Conservation (phyloP, 768 basidiomycete genomes). For the Lentinula guzmanii region DNA sequence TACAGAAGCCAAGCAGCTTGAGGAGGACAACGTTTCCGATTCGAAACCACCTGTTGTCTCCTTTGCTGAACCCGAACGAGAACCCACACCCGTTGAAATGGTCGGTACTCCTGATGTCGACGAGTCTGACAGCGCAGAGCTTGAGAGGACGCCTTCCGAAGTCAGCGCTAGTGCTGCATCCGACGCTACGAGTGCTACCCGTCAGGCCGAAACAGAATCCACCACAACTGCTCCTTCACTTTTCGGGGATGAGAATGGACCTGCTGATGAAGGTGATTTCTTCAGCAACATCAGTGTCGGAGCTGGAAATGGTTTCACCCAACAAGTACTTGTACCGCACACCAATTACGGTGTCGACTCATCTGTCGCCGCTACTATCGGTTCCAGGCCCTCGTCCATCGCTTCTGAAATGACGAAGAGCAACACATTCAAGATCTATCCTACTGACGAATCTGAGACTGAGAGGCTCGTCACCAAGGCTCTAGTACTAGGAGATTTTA, state of each 20-base stretch:
- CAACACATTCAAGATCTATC: slow-evolving; percentile 88
- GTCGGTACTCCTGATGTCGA: slow-evolving; percentile 19
- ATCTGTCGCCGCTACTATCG: slow-evolving; percentile 90
- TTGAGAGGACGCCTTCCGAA: slow-evolving; percentile 72
- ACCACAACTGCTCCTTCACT: slow-evolving; percentile 82
- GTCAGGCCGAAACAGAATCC: slow-evolving; percentile 64
- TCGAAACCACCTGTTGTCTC: slow-evolving; percentile 68
- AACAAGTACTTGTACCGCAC: slow-evolving; percentile 63
- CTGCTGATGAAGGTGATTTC: slow-evolving; percentile 75
- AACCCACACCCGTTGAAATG: slow-evolving; percentile 31
- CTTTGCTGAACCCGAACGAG: slow-evolving; percentile 71
- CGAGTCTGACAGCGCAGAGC: slow-evolving; percentile 15
- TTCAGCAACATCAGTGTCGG: slow-evolving; percentile 54
- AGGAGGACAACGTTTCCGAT: slow-evolving; percentile 33
- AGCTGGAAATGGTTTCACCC: slow-evolving; percentile 33
- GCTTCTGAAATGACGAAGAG: slow-evolving; percentile 68
- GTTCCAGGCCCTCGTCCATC: slow-evolving; percentile 83
- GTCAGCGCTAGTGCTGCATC: slow-evolving; percentile 59
- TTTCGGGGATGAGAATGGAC: slow-evolving; percentile 76
- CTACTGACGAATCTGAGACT: slow-evolving; percentile 77
- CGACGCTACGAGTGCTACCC: slow-evolving; percentile 37
- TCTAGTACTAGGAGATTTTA: slow-evolving; percentile 93
- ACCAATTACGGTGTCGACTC: slow-evolving; percentile 78
- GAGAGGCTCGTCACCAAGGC: slow-evolving; percentile 90
- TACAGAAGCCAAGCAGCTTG: slow-evolving; percentile 22